Base-by-base conservation (phyloP, 179 eudicot genomes). In the Amaranthus tricolor region DNA sequence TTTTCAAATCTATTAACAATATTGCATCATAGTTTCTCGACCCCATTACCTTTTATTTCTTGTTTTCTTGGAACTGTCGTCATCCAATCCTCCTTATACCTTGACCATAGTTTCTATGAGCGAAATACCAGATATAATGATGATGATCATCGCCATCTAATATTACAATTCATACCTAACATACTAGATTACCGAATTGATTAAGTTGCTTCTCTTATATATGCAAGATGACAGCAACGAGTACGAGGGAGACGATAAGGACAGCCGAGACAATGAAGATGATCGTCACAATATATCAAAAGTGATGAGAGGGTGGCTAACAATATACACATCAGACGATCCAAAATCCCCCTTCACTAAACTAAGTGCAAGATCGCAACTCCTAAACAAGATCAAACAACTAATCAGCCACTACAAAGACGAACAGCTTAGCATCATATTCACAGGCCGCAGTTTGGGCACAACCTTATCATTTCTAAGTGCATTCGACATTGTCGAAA, bases 281-380 rank as follows among this genome's bases (percentile, higher is more conserved):
- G 59, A 68, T 1, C 49, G 50, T 4, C 72, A 68, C 31, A 68
- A 14, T 10, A 7, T 9, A 19, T 73, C 78, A 40, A 87, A 84
- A 79, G 91, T 93, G 13, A 91, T 91, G 98, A 66, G 70, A 12
- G 98, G 98, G 4, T 93, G 98, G 98, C 83, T 91, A 6, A 88
- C 87, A 5, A 72, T 93, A 0, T 93, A 93, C 84, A 80, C 79
- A 0, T 86, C 98, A 0, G 72, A 73, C 5, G 93, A 93, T 60
- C 89, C 92, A 1, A 88, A 91, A 21, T 91, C 96, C 0, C 65
- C 85, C 14, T 93, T 82, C 67, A 91, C 98, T 7, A 93, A 88
- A 64, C 58, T 79, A 40, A 93, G 96, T 62, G 90, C 90, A 1
- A 83, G 93, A 59, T 45, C 74, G 15, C 96, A 93, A 78, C 86